Conservation (phyloP, 2,329 filamentous ascomycete genomes). For the Fusarium multiceps region DNA sequence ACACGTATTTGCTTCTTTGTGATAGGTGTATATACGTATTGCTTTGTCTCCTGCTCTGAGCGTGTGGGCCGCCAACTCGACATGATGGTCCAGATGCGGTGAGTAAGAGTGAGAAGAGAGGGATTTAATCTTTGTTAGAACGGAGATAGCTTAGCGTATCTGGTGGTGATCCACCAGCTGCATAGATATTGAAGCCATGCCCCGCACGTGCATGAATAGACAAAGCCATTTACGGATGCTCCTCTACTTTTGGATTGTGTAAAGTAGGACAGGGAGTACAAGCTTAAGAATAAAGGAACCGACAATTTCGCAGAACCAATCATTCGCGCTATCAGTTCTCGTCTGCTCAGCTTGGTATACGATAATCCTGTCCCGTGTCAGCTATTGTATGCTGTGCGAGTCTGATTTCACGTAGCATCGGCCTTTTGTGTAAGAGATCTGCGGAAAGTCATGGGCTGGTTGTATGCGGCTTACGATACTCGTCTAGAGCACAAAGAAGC, state of each 20-base stretch:
- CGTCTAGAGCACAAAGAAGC: background rate
- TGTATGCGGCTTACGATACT: too few relatives aligned
- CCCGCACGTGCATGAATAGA: background rate
- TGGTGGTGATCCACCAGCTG: background rate
- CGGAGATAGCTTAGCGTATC: accelerated
- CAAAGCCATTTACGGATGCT: background rate
- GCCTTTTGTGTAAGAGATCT: too few relatives aligned
- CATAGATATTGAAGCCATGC: accelerated
- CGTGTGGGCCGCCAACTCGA: accelerated
- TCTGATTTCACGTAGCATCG: too few relatives aligned
- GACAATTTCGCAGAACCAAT: too few relatives aligned
- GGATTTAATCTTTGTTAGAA: background rate
- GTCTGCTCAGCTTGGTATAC: too few relatives aligned
- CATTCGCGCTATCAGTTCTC: too few relatives aligned
- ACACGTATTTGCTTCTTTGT: background rate
- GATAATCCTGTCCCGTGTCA: too few relatives aligned
- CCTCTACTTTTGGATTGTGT: too few relatives aligned
- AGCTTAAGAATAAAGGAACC: too few relatives aligned
- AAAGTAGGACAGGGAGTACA: background rate
- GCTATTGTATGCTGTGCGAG: too few relatives aligned
- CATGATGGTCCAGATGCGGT: background rate
- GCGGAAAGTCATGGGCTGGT: too few relatives aligned
- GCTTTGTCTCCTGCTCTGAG: accelerated
- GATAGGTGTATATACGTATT: background rate
- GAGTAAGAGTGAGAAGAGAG: too few relatives aligned